Evolutionary conservation across 495 filamentous ascomycete genomes (phyloP), one percentile per base, ranked within the genome.

Genomic region (Parachaetomium inaequale): DNA sequence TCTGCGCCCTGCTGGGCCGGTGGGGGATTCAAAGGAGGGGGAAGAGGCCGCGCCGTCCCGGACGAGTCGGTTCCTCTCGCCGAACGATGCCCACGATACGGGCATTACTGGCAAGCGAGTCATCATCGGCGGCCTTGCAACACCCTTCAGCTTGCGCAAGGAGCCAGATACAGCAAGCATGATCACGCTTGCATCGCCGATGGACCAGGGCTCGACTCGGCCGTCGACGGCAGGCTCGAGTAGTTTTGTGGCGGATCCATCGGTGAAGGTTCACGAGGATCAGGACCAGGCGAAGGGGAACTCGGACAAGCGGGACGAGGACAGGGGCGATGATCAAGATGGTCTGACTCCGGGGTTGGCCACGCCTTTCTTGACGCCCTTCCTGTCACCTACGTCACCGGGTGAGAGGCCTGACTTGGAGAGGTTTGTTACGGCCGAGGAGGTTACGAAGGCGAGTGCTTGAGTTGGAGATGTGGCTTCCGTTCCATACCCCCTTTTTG

Each of bases 91-190:
- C 5, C 62, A 67, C 4, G 72, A 70, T 0, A 78, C 70, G 0
- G 78, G 78, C 0, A 68, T 72, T 12, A 71, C 75, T 1, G 80
- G 79, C 6, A 84, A 80, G 68, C 65, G 82, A 2, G 73, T 79
- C 2, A 74, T 77, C 25, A 67, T 79, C 11, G 76, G 74, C 45
- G 81, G 82, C 0, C 75, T 84, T 23, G 80, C 82, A 0, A 75
- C 78, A 55, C 82, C 82, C 17, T 84, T 84, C 40, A 82, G 65
- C 46, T 53, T 84, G 54, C 46, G 59, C 23, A 76, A 75, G 45
- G 78, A 82, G 31, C 71, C 76, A 2, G 79, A 83, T 10, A 82
- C 73, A 3, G 80, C 80, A 7, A 84, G 81, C 65, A 83, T 84
- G 80, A 76, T 80, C 26, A 84, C 82, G 1, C 66, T 84, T 12